Evolutionary conservation across 306 rosid genomes (phyloP).

Genomic region (Hippophae tibetana): DNA sequence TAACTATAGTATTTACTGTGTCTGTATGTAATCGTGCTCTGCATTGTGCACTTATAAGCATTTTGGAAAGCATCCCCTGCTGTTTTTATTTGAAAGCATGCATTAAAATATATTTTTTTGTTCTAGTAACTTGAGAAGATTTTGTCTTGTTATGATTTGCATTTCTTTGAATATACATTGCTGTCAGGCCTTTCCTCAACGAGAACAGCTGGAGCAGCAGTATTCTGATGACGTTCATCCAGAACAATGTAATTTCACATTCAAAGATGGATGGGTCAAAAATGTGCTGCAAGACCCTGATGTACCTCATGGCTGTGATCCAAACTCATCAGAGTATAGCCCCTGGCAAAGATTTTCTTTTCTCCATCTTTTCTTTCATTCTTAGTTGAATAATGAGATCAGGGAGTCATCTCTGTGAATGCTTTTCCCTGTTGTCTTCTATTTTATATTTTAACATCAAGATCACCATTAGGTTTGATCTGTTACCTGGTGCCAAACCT

Average conservation of each 20-base stretch:
- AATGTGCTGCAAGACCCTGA: constrained; percentile 85
- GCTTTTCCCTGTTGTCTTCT: not conserved
- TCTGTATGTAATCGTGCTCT: not conserved
- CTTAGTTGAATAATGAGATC: not conserved
- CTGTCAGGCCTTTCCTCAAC: constrained; percentile 58
- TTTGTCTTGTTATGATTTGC: constrained; percentile 1
- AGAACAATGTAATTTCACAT: constrained; percentile 40
- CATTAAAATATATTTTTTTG: too few species aligned
- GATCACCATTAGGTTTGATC: constrained; percentile 55
- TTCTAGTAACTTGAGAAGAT: too few species aligned
- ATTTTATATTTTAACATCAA: constrained; percentile 13
- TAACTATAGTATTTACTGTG: not conserved
- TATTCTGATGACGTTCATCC: constrained; percentile 42
- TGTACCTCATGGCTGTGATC: constrained; percentile 55
- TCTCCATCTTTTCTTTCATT: constrained; percentile 6
- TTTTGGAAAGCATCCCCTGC: too few species aligned
- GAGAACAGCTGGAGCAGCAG: constrained; percentile 74
- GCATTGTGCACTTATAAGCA: not conserved
- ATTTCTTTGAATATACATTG: constrained; percentile 19
- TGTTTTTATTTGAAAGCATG: too few species aligned
- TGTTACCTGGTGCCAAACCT: constrained; percentile 59
- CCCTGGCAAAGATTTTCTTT: constrained; percentile 9
- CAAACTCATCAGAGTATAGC: constrained; percentile 68
- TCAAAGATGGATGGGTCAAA: constrained; percentile 45
- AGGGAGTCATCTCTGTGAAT: not conserved